Base-by-base conservation (phyloP, 1,284 basidiomycete species). In the Ceratobasidium sp. region DNA sequence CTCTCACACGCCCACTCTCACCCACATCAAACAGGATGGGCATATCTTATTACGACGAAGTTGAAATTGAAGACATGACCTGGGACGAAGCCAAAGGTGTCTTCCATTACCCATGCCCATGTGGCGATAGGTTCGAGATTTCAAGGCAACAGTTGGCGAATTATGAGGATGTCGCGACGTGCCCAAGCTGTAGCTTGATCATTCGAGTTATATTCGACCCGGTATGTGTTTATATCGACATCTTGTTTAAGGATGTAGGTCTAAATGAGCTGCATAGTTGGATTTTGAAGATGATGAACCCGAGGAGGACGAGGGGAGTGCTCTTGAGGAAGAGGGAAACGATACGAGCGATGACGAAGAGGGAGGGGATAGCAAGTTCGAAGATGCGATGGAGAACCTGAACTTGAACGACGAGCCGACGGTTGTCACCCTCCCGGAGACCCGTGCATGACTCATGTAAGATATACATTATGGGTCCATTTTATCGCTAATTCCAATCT, bases 91-190 rank as follows among this genome's bases (percentile, higher is more conserved):
- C 86, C 71, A 95, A 94, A 79, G 84, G 88, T 62, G 91, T 97
- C 7, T 98, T 91, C 80, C 96, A 99, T 85, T 98, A 97, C 82
- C 98, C 98, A 0, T 99, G 97, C 81, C 97, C 97, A 0, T 99
- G 98, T 81, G 97, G 97, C 29, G 98, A 99, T 85, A 91, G 96
- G 50, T 99, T 99, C 84, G 98, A 99, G 83, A 99, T 99, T 79
- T 92, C 95, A n/a, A 89, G 92, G 78, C 85, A 86, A 79, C 97
- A 99, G 84, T 90, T 99, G 11, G 88, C 90, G 71, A 88, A 96
- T 77, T 98, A 91, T 60, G 97, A 99, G 80, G 98, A 99, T 80
- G 91, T 98, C 57, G 97, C 97, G n/a, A 96, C 90, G 71, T 99
- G 97, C 85, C 98, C 97, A 0, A 97, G 95, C 81, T 99, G 97